Evolutionary conservation across 169 alveolate species (phyloP).

Genomic region (Cryptosporidium baileyi): DNA sequence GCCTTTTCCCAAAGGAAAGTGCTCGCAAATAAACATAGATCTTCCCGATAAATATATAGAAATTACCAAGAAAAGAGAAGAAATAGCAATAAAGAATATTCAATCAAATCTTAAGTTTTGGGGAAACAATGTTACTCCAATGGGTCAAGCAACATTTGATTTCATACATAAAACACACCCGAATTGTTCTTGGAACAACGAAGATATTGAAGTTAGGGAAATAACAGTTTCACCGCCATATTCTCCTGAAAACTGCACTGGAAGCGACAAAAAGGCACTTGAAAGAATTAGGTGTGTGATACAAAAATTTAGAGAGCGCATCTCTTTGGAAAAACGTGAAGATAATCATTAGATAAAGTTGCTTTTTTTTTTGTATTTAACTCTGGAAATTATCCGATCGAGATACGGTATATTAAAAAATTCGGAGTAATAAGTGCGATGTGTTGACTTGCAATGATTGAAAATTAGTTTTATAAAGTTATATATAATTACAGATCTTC

Average conservation of each 20-base stretch:
- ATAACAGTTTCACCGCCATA: slow-evolving; percentile 67
- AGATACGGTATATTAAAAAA: too few species aligned
- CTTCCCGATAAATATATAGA: slow-evolving; percentile 40
- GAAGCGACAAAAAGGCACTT: slow-evolving; percentile 38
- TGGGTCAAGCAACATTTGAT: slow-evolving; percentile 68
- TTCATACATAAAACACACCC: slow-evolving; percentile 66
- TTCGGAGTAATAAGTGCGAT: too few species aligned
- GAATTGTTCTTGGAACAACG: slow-evolving; percentile 47
- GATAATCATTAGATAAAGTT: neutral
- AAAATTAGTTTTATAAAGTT: too few species aligned
- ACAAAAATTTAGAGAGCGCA: slow-evolving; percentile 38
- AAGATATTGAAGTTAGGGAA: slow-evolving; percentile 59
- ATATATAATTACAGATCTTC: too few species aligned
- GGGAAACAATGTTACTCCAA: slow-evolving; percentile 58
- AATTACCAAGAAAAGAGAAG: slow-evolving; percentile 51
- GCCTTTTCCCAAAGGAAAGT: slow-evolving; percentile 13
- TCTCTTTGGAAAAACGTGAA: neutral
- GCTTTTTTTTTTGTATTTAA: too few species aligned
- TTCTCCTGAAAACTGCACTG: slow-evolving; percentile 63
- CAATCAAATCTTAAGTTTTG: slow-evolving; percentile 29
- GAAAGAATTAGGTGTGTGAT: slow-evolving; percentile 61
- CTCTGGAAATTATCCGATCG: too few species aligned
- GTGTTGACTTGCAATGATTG: too few species aligned
- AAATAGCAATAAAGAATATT: neutral
- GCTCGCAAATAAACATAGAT: neutral